Evolutionary conservation across 2,329 filamentous ascomycete genomes (phyloP), one percentile per base, ranked within the genome.

Genomic region (Penicillium sp.): DNA sequence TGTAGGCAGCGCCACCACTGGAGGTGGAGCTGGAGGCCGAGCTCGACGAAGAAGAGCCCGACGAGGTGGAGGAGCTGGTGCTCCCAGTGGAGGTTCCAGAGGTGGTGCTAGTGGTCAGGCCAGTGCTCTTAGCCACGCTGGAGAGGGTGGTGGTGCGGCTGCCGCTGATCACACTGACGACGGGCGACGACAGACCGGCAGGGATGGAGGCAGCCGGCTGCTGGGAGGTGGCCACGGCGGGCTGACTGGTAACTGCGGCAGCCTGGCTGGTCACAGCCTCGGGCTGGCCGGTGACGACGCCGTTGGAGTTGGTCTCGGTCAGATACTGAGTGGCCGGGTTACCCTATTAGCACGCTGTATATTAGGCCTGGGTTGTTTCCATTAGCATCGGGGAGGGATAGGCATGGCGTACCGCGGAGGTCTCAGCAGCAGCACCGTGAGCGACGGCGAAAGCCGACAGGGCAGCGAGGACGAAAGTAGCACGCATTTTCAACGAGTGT

Each of bases 261-360:
- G 21, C 21, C 21, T 65, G 60, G 17, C 50, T 51, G 33, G 64
- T 68, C 16, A 59, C 53, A 16, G 38, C 53, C 8, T 35, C 25
- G 9, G 65, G 64, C 35, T 66, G 60, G 7, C 57, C 54, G 28
- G 67, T 67, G 18, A 76, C 64, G 26, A 75, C 72, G 33, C 74
- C 73, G 15, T 62, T 47, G 14, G 70, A 70, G 62, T 76, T 70
- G 46, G 73, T 76, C 62, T 68, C 41, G 16, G 70, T 70, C 17
- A 72, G 63, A 61, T 65, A 74, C 39, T 60, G 53, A 27, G 69
- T 73, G 44, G 62, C 60, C 10, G 63, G 63, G 62, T 75, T 73
- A 13, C 54, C 55, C 64, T 73, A 66, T 13, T 53, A 32, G 34
- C 33, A 34, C 18, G 6, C 10, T 33, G 36, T 38, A 28, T n/a